Evolutionary conservation across 179 eudicot species (phyloP).

Genomic region (Drosera spatulata): DNA sequence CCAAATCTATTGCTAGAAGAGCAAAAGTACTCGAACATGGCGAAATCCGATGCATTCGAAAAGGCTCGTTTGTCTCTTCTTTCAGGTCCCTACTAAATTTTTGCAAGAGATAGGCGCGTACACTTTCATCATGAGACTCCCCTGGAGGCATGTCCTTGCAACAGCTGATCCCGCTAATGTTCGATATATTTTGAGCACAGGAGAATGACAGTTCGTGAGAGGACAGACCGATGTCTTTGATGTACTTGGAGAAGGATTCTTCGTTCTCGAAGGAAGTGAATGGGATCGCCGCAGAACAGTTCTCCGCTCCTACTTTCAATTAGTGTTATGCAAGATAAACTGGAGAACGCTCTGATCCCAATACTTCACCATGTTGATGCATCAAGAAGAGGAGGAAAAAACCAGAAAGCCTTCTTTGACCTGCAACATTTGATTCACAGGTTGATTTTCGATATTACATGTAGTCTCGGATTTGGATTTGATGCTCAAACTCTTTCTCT

Average conservation of each 20-base stretch:
- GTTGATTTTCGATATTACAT: constrained; percentile 14
- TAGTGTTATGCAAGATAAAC: no score
- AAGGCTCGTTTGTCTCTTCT: no score
- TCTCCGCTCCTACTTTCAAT: constrained; percentile 8
- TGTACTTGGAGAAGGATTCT: constrained; percentile 25
- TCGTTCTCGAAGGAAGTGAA: constrained; percentile 10
- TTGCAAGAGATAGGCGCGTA: no score
- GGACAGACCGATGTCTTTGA: constrained; percentile 38
- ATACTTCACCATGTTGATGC: no score
- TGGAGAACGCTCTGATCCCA: no score
- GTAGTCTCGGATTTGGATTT: constrained; percentile 4
- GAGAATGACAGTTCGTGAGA: constrained; percentile 18
- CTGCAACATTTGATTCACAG: constrained; percentile 16
- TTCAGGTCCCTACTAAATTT: no score
- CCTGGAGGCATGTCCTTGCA: constrained; percentile 12
- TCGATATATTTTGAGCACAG: constrained; percentile 22
- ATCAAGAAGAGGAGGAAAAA: no score
- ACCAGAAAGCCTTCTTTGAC: constrained; percentile 1
- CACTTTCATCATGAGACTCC: no score
- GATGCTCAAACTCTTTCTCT: constrained; percentile 23
- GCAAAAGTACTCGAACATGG: no score
- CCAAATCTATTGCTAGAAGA: no score
- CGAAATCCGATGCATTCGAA: no score
- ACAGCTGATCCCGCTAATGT: constrained; percentile 28
- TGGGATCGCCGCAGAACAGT: constrained; percentile 23